A percentile compares a stretch with the other conserved stretches of the same genome.
Evolutionary conservation across 129 eudicot species (phyloP).

Genomic region (Sambucus nigra): DNA sequence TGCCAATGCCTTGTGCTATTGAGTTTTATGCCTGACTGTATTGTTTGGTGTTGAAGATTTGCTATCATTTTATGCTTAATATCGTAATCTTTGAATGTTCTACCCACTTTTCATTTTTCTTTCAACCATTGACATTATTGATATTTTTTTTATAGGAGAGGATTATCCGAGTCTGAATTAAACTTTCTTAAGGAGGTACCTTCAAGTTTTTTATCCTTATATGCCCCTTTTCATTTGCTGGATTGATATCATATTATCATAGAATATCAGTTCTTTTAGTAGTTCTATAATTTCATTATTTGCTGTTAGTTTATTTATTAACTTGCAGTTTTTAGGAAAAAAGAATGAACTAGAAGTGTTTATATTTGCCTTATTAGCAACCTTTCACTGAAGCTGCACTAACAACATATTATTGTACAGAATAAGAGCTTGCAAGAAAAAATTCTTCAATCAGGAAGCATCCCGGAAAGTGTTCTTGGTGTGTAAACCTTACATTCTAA

Average conservation of each 20-base stretch:
- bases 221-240: conserved; percentile 1
- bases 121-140: neutral
- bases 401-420: conserved; percentile 30
- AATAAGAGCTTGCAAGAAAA: conserved; percentile 67
- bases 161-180: conserved; percentile 88
- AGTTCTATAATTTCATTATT: too few species aligned
- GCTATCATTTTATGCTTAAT: conserved; percentile 7
- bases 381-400: neutral
- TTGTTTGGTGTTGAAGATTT: too few species aligned
- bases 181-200: conserved; percentile 76
- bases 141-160: conserved; percentile 62
- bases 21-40: too few species aligned
- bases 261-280: neutral
- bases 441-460: conserved; percentile 58
- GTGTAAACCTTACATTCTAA: conserved; percentile 18
- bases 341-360: neutral
- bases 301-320: conserved; percentile 3
- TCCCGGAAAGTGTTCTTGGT: conserved; percentile 59
- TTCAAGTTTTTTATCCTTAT: conserved; percentile 4
- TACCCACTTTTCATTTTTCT: neutral
- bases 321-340: neutral
- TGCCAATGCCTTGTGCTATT: conserved; percentile 6
- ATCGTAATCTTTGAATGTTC: conserved; percentile 7
- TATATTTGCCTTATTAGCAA: neutral
- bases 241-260: conserved; percentile 8